Evolutionary conservation across 225 moss, liverwort and hornwort genomes (phyloP).

Genomic region (Bryum argenteum): DNA sequence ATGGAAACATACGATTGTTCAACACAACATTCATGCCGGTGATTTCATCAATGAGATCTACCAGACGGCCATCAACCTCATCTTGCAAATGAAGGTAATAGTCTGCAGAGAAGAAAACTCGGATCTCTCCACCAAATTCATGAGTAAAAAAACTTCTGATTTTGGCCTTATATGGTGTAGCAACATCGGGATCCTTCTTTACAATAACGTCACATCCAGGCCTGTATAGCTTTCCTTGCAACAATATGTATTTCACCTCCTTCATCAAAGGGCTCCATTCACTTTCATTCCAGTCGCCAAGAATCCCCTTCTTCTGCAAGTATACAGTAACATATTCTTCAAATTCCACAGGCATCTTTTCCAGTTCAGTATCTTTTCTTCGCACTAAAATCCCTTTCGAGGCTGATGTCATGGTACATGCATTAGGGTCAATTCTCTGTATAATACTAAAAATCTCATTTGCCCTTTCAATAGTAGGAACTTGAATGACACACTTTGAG

Average conservation of each 20-base stretch:
- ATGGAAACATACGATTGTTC: background rate
- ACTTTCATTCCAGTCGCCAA: background rate
- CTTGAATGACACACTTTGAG: too few species aligned
- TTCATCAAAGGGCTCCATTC: background rate
- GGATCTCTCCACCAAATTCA: background rate
- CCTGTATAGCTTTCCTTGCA: background rate
- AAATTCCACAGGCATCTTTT: background rate
- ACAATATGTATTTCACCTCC: background rate
- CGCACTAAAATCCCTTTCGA: too few species aligned
- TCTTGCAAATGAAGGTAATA: background rate
- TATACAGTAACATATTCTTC: background rate
- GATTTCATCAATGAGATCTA: background rate
- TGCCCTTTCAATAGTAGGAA: too few species aligned
- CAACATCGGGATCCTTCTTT: background rate
- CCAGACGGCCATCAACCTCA: background rate
- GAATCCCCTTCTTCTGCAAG: background rate
- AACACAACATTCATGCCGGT: background rate
- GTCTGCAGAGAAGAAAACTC: background rate
- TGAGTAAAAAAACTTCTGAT: background rate
- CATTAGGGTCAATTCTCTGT: too few species aligned
- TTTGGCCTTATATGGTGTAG: background rate
- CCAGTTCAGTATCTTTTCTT: background rate
- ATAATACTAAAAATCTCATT: too few species aligned
- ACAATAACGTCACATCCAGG: background rate
- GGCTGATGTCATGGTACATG: too few species aligned